These are phyloP conservation scores for Ichthyophthirius multifiliis DNA, from an alignment of 169 alveolate genomes.

Conservation along the genomic window DNA sequence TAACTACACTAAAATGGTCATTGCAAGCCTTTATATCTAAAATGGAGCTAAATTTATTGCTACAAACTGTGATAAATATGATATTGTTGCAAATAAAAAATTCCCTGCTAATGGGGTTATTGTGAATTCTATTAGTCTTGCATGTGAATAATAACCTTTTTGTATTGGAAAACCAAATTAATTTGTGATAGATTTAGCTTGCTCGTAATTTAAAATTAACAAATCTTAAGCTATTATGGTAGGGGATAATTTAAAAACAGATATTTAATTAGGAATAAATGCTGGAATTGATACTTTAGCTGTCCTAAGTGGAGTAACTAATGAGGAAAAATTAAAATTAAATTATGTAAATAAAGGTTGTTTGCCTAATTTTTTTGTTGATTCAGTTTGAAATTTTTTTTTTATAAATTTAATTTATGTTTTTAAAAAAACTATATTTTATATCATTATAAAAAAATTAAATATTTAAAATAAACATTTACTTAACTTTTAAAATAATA, in stretches of 20 bases:
- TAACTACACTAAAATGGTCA: slow-evolving; percentile 16
- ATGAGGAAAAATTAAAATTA: neutral
- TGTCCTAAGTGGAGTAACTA: slow-evolving; percentile 29
- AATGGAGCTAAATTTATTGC: slow-evolving; percentile 36
- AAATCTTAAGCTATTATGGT: neutral
- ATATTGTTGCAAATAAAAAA: neutral
- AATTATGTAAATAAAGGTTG: neutral
- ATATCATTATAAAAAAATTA: no score
- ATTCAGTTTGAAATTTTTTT: neutral
- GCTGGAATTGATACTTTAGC: neutral
- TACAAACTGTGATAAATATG: neutral
- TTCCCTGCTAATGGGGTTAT: slow-evolving; percentile 45
- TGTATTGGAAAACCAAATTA: slow-evolving; percentile 35
- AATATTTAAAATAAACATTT: no score
- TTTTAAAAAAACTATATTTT: no score
- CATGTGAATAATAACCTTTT: neutral
- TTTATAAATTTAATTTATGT: no score
- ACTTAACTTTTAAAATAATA: no score
- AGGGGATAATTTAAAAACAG: slow-evolving; percentile 42
- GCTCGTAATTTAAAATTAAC: neutral
- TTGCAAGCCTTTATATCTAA: slow-evolving; percentile 36
- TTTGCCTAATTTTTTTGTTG: neutral
- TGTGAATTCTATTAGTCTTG: neutral
- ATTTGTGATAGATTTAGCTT: neutral
- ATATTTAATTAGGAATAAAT: slow-evolving; percentile 18